A percentile compares a stretch with the other conserved stretches of the same genome.
Evolutionary conservation across 768 basidiomycete species (phyloP).

Genomic region (Tulasnella sp.): DNA sequence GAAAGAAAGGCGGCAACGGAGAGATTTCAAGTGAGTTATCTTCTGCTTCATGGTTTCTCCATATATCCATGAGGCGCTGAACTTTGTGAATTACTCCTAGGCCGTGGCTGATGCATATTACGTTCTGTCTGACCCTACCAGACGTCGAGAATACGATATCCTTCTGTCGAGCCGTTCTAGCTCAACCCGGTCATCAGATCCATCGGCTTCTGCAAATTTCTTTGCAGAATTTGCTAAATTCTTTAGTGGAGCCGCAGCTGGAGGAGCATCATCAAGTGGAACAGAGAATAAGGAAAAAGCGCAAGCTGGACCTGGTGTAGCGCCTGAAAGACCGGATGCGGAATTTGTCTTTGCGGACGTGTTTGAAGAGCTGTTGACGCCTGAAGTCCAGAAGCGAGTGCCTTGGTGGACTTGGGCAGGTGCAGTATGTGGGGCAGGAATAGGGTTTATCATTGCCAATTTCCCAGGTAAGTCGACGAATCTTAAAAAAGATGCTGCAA

Average conservation of each 20-base stretch:
- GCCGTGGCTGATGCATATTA: constrained; percentile 91
- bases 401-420: constrained; percentile 70
- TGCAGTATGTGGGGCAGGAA: constrained; percentile 49
- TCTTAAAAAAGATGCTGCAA: neutral
- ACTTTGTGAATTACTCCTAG: constrained; percentile 27
- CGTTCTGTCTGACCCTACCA: constrained; percentile 65
- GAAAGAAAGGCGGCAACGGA: constrained; percentile 70
- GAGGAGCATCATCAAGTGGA: constrained; percentile 21
- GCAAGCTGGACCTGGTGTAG: constrained; percentile 24
- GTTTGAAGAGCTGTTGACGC: constrained; percentile 81
- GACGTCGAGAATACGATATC: constrained; percentile 29
- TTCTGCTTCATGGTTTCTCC: constrained; percentile 7
- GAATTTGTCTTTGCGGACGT: constrained; percentile 78
- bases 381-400: constrained; percentile 58
- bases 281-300: constrained; percentile 7
- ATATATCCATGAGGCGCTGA: neutral
- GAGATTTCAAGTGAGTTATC: constrained; percentile 55
- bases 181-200: constrained; percentile 40
- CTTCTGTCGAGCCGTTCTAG: constrained; percentile 29
- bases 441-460: constrained; percentile 56
- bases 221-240: constrained; percentile 62
- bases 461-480: constrained; percentile 38
- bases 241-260: constrained; percentile 40
- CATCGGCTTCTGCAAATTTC: constrained; percentile 57
- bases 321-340: constrained; percentile 48